Evolutionary conservation across 192 early-diverging fungal genomes (phyloP).

Genomic region (Backusella australiensis): DNA sequence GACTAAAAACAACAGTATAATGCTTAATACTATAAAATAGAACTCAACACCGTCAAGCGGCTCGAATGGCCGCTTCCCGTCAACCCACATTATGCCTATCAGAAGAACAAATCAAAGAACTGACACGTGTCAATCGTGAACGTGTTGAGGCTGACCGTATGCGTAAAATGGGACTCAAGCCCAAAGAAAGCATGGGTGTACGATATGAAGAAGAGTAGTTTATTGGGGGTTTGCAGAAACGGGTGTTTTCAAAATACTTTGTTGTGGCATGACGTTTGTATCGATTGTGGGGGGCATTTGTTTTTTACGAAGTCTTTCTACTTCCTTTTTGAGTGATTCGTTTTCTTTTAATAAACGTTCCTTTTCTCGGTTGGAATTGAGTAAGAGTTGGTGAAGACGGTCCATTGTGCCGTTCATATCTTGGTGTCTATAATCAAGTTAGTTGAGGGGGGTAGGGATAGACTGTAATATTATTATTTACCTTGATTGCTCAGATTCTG

Average conservation of each 20-base stretch:
- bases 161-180: conserved; percentile 49
- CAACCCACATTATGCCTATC: conserved; percentile 27
- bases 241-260: neutral
- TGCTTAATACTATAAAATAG: conserved; percentile 3
- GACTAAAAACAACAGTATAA: neutral
- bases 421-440: neutral
- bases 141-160: conserved; percentile 50
- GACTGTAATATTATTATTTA: neutral
- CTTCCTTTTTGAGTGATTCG: conserved; percentile 3
- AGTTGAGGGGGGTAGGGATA: too few species aligned
- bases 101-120: conserved; percentile 44
- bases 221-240: neutral
- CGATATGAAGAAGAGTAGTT: conserved; percentile 41
- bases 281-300: neutral
- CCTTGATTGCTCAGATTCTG: neutral
- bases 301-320: conserved; percentile 18
- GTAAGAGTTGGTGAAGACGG: conserved; percentile 10
- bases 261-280: neutral
- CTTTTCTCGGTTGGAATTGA: conserved; percentile 9
- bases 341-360: conserved; percentile 15
- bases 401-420: neutral
- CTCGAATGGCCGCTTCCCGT: conserved; percentile 15
- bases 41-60: conserved; percentile 24
- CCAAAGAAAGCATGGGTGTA: conserved; percentile 47
- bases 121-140: conserved; percentile 41